Evolutionary conservation across 202 grass and related monocot species (phyloP).

Genomic region (Panicum hallii): DNA sequence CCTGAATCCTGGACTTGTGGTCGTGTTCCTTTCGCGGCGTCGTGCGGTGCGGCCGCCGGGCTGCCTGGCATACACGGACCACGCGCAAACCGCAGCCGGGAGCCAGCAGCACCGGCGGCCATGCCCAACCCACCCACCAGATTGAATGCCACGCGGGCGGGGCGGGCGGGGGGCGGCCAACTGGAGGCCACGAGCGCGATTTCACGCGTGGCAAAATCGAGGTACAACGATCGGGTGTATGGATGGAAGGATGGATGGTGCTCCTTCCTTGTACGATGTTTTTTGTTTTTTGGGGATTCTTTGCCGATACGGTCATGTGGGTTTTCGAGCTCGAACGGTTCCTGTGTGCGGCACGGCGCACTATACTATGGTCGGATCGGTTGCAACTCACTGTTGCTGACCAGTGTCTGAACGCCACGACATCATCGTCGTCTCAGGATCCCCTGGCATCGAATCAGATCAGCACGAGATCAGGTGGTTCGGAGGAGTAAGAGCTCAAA

Average conservation of each 20-base stretch:
- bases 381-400: not conserved
- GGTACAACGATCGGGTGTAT: not conserved
- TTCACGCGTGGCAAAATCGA: not conserved
- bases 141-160: not conserved
- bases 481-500: too few relatives aligned
- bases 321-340: not conserved
- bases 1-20: not conserved
- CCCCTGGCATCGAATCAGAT: not conserved
- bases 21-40: not conserved
- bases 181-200: not conserved
- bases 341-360: not conserved
- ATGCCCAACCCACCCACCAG: not conserved
- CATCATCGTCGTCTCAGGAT: not conserved
- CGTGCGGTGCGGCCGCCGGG: not conserved
- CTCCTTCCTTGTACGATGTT: not conserved
- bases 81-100: not conserved
- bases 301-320: not conserved
- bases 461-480: not conserved
- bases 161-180: not conserved
- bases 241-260: not conserved
- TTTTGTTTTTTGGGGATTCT: not conserved
- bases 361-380: not conserved
- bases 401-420: not conserved
- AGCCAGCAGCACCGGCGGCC: not conserved
- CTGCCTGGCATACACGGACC: not conserved